Percentiles rank a stretch among this genome's conserved stretches.
Evolutionary conservation across 306 rosid species (phyloP).

Genomic region (Sophora flavescens): DNA sequence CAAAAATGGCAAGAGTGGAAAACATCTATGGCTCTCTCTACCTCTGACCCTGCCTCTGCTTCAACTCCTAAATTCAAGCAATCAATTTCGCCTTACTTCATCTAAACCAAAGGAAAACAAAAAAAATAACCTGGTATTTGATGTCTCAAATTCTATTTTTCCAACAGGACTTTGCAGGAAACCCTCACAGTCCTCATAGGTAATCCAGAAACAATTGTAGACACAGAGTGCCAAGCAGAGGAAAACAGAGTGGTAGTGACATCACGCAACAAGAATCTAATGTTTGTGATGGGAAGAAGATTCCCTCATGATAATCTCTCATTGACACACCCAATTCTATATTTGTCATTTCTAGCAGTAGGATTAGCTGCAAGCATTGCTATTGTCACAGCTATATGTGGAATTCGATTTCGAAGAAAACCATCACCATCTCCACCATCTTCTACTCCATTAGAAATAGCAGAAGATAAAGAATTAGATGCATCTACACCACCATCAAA

Average conservation of each 20-base stretch:
- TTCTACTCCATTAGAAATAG: conserved; percentile 21
- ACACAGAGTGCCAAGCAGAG: background rate
- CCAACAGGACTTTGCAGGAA: conserved; percentile 35
- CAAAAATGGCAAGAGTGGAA: conserved; percentile 38
- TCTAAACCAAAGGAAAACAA: conserved; percentile 4
- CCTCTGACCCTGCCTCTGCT: conserved; percentile 5
- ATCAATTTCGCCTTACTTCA: conserved; percentile 47
- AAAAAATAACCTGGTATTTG: background rate
- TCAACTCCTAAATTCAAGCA: conserved; percentile 67
- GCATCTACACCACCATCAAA: background rate
- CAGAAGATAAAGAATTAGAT: conserved; percentile 1
- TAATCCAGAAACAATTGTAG: background rate
- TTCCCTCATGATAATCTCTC: conserved; percentile 53
- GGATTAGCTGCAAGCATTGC: conserved; percentile 67
- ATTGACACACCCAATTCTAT: conserved; percentile 55
- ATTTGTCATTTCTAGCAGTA: conserved; percentile 53
- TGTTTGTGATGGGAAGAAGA: conserved; percentile 72
- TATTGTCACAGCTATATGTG: conserved; percentile 63
- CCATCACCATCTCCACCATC: background rate
- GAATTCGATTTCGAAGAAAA: conserved; percentile 49
- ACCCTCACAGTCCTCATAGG: conserved; percentile 27
- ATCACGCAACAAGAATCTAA: conserved; percentile 16
- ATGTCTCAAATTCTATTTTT: background rate
- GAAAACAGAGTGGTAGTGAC: background rate
- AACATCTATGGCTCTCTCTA: conserved; percentile 28